Conservation (phyloP, 352 stramenopile genomes). For the Peronospora belbahrii region DNA sequence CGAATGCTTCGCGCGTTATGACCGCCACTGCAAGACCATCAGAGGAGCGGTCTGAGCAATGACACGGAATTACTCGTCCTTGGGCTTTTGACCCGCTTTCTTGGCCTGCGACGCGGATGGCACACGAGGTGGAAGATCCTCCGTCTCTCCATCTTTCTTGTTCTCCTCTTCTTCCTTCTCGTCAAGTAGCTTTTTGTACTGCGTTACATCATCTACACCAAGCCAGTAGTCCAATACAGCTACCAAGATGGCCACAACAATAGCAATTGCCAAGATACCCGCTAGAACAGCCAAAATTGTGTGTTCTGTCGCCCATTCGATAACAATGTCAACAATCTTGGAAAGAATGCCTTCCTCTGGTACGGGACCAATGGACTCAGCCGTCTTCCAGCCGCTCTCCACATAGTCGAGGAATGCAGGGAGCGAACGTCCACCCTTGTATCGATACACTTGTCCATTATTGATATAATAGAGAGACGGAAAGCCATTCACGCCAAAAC, state of each 20-base stretch:
- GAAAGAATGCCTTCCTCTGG: conserved; percentile 57
- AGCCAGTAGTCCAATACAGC: conserved; percentile 69
- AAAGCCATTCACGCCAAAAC: conserved; percentile 76
- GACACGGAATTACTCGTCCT: conserved; percentile 37
- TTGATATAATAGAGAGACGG: conserved; percentile 73
- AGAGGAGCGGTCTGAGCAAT: conserved; percentile 4
- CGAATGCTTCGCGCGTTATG: conserved; percentile 18
- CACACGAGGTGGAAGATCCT: conserved; percentile 21
- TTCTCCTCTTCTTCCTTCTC: conserved; percentile 24
- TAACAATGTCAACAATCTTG: conserved; percentile 46
- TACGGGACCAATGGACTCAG: conserved; percentile 45
- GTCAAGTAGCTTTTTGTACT: conserved; percentile 41
- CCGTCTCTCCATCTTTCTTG: conserved; percentile 6
- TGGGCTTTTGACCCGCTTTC: conserved; percentile 35
- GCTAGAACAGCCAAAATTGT: conserved; percentile 53
- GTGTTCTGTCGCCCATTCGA: conserved; percentile 67
- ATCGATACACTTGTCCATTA: conserved; percentile 68
- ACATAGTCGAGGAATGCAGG: conserved; percentile 62
- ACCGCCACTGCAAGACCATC: conserved; percentile 17
- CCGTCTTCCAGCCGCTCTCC: conserved; percentile 46
- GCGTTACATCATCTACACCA: conserved; percentile 49
- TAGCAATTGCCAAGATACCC: conserved; percentile 46
- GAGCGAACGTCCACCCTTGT: conserved; percentile 59
- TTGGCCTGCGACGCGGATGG: conserved; percentile 27
- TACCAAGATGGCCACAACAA: conserved; percentile 62